Conservation (phyloP, 2,329 filamentous ascomycete genomes). For the Sporothrix variecibatus region DNA sequence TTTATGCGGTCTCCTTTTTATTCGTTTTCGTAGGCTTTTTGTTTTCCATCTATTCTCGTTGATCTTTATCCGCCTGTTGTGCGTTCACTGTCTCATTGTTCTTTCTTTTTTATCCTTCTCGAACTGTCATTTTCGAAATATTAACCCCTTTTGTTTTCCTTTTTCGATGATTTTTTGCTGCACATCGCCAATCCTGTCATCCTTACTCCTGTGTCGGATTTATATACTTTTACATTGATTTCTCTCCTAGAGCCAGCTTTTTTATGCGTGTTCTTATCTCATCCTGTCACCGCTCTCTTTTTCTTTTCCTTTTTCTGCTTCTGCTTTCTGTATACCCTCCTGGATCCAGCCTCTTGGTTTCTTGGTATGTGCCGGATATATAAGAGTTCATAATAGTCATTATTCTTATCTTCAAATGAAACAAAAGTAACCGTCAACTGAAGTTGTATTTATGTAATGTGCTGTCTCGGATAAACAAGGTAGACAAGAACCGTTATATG, state of each 20-base stretch:
- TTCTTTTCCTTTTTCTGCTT: neutral
- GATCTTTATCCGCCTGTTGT: neutral
- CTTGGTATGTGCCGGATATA: conserved; percentile 28
- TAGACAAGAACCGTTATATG: too few species aligned
- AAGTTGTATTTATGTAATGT: neutral
- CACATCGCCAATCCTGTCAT: neutral
- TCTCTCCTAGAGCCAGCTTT: conserved; percentile 1
- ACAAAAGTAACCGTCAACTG: neutral
- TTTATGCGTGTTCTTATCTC: neutral
- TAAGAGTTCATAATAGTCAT: conserved; percentile 22
- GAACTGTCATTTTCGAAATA: conserved; percentile 20
- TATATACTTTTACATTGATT: neutral
- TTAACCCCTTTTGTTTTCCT: conserved; percentile 19
- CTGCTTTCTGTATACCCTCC: conserved; percentile 34
- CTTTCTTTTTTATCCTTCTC: neutral
- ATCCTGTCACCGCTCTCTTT: neutral
- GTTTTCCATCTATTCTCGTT: neutral
- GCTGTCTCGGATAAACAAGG: neutral
- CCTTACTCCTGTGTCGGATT: neutral
- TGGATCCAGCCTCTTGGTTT: conserved; percentile 25
- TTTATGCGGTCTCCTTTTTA: conserved; percentile 1
- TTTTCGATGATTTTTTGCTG: neutral
- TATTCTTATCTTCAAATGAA: conserved; percentile 1
- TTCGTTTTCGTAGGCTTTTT: neutral
- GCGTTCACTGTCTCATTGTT: conserved; percentile 12